Conservation (phyloP, 2,329 filamentous ascomycete species). For the Hymenoscyphus albidus region DNA sequence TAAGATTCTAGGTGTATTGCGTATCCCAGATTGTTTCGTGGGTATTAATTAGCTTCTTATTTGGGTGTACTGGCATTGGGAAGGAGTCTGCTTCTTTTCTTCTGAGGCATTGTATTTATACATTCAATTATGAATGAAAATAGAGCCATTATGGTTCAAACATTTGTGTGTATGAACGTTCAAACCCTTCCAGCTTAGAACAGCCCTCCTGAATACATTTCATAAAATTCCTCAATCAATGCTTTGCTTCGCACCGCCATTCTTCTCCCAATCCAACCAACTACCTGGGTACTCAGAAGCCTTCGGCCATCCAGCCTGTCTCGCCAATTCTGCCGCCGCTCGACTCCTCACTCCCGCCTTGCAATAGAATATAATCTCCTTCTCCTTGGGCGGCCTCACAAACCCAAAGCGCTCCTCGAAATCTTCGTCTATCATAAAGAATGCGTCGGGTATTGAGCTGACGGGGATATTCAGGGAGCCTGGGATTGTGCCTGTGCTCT, state of each 20-base stretch:
- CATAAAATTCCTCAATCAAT: slow-evolving; percentile 6
- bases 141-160: not conserved
- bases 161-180: not conserved
- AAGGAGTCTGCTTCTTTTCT: slow-evolving; percentile 5
- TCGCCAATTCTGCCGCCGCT: slow-evolving; percentile 73
- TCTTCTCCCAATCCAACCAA: slow-evolving; percentile 78
- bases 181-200: not conserved
- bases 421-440: slow-evolving; percentile 71
- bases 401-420: slow-evolving; percentile 83
- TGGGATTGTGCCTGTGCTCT: slow-evolving; percentile 68
- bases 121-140: not conserved
- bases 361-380: slow-evolving; percentile 80
- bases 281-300: slow-evolving; percentile 71
- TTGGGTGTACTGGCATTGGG: slow-evolving; percentile 4
- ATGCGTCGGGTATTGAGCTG: slow-evolving; percentile 69
- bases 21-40: not conserved
- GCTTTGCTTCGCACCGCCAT: slow-evolving; percentile 50
- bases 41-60: not conserved
- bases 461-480: slow-evolving; percentile 80
- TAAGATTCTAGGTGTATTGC: slow-evolving; percentile 19
- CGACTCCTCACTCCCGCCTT: slow-evolving; percentile 82
- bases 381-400: slow-evolving; percentile 56
- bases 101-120: not conserved
- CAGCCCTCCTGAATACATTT: not conserved
- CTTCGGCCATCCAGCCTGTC: slow-evolving; percentile 68